Evolutionary conservation across 2,329 filamentous ascomycete species (phyloP).

Genomic region (Phialocephala subalpina): DNA sequence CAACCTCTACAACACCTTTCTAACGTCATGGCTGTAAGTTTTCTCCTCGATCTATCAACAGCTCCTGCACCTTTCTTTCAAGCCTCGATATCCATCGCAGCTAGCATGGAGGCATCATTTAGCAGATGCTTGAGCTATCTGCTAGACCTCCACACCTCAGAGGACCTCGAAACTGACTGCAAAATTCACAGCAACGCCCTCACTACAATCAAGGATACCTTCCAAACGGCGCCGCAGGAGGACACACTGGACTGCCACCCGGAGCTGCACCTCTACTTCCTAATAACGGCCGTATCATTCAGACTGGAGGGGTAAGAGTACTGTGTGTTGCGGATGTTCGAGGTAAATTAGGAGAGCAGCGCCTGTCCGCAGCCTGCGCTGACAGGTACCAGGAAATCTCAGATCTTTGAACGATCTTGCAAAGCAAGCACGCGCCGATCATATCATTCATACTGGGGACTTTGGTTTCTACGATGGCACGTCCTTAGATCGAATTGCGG

Average conservation of each 20-base stretch:
- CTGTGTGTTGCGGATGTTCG: slow-evolving; percentile 77
- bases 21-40: slow-evolving; percentile 43
- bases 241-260: slow-evolving; percentile 56
- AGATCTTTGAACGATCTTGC: slow-evolving; percentile 96
- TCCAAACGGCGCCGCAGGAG: slow-evolving; percentile 65
- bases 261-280: slow-evolving; percentile 71
- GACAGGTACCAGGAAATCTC: slow-evolving; percentile 76
- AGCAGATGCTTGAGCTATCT: neutral
- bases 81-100: slow-evolving; percentile 17
- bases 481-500: slow-evolving; percentile 94
- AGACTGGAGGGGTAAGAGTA: slow-evolving; percentile 71
- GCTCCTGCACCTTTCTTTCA: slow-evolving; percentile 13
- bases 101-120: neutral
- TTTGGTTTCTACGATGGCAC: slow-evolving; percentile 99
- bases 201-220: slow-evolving; percentile 55
- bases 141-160: slow-evolving; percentile 7
- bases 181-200: slow-evolving; percentile 43
- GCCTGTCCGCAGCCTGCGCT: slow-evolving; percentile 28
- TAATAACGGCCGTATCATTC: slow-evolving; percentile 72
- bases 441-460: slow-evolving; percentile 98
- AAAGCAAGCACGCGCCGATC: slow-evolving; percentile 91
- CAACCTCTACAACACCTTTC: slow-evolving; percentile 19
- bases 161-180: slow-evolving; percentile 33
- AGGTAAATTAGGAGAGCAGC: slow-evolving; percentile 56
- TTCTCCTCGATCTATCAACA: slow-evolving; percentile 24